phyloP scores from a whole-genome alignment of 345 rosid genomes.

The Brassica cretica region DNA sequence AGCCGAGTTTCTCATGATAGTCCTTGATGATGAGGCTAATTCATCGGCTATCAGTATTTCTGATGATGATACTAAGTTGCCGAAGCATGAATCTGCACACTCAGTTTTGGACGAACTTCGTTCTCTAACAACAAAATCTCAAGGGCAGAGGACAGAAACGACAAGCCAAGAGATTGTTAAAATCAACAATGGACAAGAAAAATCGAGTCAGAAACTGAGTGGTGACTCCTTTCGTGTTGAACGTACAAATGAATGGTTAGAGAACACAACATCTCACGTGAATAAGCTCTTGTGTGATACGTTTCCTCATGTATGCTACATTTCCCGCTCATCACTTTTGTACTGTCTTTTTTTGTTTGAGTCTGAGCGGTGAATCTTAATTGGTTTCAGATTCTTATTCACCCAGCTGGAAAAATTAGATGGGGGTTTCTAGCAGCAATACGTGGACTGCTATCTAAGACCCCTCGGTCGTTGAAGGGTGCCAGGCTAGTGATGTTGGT shows the following conservation, averaged over 20 bases:
- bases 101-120: conserved; percentile 68
- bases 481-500: conserved; percentile 83
- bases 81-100: conserved; percentile 46
- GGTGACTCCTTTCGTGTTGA: conserved; percentile 58
- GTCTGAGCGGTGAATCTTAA: conserved; percentile 13
- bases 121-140: conserved; percentile 52
- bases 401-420: conserved; percentile 69
- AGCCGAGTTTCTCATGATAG: conserved; percentile 91
- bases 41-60: conserved; percentile 40
- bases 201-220: conserved; percentile 32
- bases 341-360: not conserved
- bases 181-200: conserved; percentile 31
- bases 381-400: conserved; percentile 69
- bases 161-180: conserved; percentile 39
- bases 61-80: conserved; percentile 34
- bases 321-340: conserved; percentile 7
- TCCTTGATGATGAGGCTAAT: conserved; percentile 74
- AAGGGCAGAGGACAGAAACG: conserved; percentile 40
- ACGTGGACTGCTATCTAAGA: conserved; percentile 64
- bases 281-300: conserved; percentile 65
- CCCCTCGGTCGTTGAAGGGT: conserved; percentile 60
- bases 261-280: conserved; percentile 63
- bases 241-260: conserved; percentile 82
- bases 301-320: conserved; percentile 73
- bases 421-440: conserved; percentile 68